These are phyloP conservation scores for Hypericum androsaemum DNA, from an alignment of 345 rosid species.

Conservation along the genomic window DNA sequence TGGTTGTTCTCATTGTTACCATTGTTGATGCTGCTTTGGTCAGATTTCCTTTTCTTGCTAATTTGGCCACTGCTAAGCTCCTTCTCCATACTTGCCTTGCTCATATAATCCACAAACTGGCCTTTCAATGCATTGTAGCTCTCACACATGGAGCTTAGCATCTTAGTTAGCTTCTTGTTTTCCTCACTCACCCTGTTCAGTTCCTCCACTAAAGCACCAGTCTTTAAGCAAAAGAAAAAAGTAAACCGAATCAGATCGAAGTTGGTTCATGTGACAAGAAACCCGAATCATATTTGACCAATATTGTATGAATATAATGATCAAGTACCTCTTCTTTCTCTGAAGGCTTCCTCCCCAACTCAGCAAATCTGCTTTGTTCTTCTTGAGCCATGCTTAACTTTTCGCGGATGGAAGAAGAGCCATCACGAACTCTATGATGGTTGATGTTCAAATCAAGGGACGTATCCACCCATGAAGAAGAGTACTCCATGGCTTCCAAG, in stretches of 20 bases:
- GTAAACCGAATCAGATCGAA: neutral
- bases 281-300: neutral
- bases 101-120: conserved; percentile 49
- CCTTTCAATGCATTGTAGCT: conserved; percentile 57
- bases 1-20: conserved; percentile 10
- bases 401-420: too few relatives aligned
- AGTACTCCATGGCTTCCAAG: too few relatives aligned
- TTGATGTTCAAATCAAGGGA: conserved; percentile 55
- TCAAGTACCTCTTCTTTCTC: too few relatives aligned
- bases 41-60: conserved; percentile 72
- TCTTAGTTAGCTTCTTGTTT: conserved; percentile 78
- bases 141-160: conserved; percentile 64
- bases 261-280: neutral
- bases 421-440: too few relatives aligned
- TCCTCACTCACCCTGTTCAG: conserved; percentile 67
- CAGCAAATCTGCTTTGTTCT: conserved; percentile 39
- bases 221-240: conserved; percentile 14
- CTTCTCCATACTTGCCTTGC: conserved; percentile 30
- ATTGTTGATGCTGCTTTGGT: conserved; percentile 24
- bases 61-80: conserved; percentile 24
- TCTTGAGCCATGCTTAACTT: too few relatives aligned
- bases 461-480: conserved; percentile 30
- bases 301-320: too few relatives aligned
- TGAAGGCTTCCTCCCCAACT: too few relatives aligned
- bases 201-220: conserved; percentile 61